These are phyloP conservation scores for Incumbomyces lentus DNA, from an alignment of 2,329 filamentous ascomycete genomes.

Conservation along the genomic window DNA sequence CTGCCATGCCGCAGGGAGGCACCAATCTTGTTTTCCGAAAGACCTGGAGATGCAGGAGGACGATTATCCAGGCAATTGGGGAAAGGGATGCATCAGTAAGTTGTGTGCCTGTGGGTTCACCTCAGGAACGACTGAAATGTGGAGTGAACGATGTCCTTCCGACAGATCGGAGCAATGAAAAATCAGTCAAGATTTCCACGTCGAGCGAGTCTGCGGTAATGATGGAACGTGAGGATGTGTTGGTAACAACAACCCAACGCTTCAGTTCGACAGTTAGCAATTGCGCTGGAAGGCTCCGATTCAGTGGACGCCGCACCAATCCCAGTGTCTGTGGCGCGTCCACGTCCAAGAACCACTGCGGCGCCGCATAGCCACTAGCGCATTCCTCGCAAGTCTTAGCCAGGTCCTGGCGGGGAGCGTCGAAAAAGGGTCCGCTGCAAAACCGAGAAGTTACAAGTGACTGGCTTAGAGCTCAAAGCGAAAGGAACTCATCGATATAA, in stretches of 20 bases:
- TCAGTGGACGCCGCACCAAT: neutral
- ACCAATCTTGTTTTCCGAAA: neutral
- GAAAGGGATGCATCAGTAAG: constrained; percentile 2
- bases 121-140: neutral
- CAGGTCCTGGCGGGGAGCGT: no score
- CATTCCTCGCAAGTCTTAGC: no score
- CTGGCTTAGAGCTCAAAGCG: neutral
- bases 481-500: neutral
- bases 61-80: neutral
- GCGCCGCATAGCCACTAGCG: no score
- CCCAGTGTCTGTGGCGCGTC: no score
- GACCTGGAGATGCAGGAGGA: neutral
- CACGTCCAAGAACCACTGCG: no score
- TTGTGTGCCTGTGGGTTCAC: neutral
- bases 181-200: constrained; percentile 8
- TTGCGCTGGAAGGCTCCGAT: neutral
- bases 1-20: constrained; percentile 21
- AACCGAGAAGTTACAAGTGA: no score
- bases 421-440: no score
- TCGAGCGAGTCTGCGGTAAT: neutral
- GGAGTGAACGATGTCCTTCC: neutral
- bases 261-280: neutral
- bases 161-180: constrained; percentile 2
- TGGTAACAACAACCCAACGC: neutral
- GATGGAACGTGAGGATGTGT: neutral